Evolutionary conservation across 2,329 filamentous ascomycete species (phyloP).

Genomic region (Alternaria metachromatica): DNA sequence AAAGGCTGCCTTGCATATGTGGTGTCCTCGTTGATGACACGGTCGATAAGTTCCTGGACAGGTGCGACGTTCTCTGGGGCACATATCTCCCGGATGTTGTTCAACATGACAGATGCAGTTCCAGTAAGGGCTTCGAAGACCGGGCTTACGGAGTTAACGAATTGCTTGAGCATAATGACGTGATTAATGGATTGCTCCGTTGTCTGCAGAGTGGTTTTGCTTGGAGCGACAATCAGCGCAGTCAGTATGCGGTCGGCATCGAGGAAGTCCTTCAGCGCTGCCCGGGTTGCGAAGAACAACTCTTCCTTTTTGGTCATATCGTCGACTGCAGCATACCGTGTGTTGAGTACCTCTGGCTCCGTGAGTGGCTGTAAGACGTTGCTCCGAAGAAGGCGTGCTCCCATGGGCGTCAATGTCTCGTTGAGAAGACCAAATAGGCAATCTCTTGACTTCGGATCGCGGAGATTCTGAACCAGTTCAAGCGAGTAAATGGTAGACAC

Average conservation of each 20-base stretch:
- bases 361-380: conserved; percentile 91
- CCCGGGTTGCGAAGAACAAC: conserved; percentile 78
- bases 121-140: conserved; percentile 72
- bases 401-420: conserved; percentile 87
- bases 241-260: conserved; percentile 84
- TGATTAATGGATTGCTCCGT: conserved; percentile 86
- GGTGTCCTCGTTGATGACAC: conserved; percentile 80
- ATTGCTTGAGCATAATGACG: conserved; percentile 85
- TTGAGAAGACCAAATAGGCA: conserved; percentile 87
- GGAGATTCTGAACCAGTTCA: conserved; percentile 88
- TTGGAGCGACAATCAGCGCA: conserved; percentile 77
- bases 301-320: conserved; percentile 84
- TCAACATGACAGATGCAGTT: conserved; percentile 68
- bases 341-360: conserved; percentile 68
- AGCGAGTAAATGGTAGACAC: conserved; percentile 84
- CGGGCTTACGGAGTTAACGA: conserved; percentile 70
- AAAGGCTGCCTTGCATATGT: conserved; percentile 78
- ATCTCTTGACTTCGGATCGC: conserved; percentile 77
- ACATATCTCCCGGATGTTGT: conserved; percentile 74
- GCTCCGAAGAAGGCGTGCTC: conserved; percentile 78
- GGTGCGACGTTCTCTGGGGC: conserved; percentile 65
- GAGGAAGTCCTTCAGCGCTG: conserved; percentile 74
- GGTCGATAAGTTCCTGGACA: conserved; percentile 69
- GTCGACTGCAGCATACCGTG: conserved; percentile 81
- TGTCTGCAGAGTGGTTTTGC: conserved; percentile 68